A percentile compares a stretch with the other conserved stretches of the same genome.
Conservation (phyloP, 768 basidiomycete genomes). For the Amanita muscaria region DNA sequence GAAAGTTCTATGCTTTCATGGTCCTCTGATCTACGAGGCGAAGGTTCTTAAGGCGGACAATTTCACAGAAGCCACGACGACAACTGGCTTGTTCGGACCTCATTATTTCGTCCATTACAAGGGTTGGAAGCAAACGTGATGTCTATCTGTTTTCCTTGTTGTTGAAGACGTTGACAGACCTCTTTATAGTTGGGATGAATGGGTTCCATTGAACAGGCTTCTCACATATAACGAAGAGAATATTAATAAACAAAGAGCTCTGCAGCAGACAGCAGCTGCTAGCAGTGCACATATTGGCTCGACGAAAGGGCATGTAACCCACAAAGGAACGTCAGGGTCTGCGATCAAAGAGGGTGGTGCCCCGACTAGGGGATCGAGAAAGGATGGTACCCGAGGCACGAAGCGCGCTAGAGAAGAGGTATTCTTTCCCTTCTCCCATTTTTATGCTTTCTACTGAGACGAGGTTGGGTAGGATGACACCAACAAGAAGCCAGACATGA, state of each 20-base stretch:
- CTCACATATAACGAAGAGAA: slow-evolving; percentile 82
- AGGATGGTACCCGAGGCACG: slow-evolving; percentile 57
- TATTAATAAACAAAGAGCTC: slow-evolving; percentile 64
- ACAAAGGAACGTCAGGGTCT: slow-evolving; percentile 12
- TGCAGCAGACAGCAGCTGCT: slow-evolving; percentile 31
- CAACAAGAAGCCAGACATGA: slow-evolving; percentile 79
- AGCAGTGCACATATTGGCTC: slow-evolving; percentile 10
- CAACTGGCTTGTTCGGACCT: slow-evolving; percentile 54
- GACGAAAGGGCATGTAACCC: slow-evolving; percentile 8
- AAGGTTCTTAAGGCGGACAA: slow-evolving; percentile 69
- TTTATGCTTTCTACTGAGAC: slow-evolving; percentile 2
- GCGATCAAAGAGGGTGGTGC: slow-evolving; percentile 21
- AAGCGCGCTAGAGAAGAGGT: slow-evolving; percentile 74
- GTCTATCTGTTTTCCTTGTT: slow-evolving; percentile 10
- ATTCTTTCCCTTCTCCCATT: slow-evolving; percentile 14
- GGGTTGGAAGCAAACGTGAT: slow-evolving; percentile 97
- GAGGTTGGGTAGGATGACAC: slow-evolving; percentile 52
- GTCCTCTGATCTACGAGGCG: slow-evolving; percentile 92
- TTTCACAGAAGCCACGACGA: slow-evolving; percentile 55
- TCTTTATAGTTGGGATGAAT: slow-evolving; percentile 83
- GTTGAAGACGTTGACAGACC: neutral
- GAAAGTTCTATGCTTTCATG: slow-evolving; percentile 88
- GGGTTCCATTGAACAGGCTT: slow-evolving; percentile 76
- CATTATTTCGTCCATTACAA: slow-evolving; percentile 98
- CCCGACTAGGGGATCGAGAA: slow-evolving; percentile 31